Percentiles rank a stretch among this genome's conserved stretches.
phyloP scores from a whole-genome alignment of 2,329 filamentous ascomycete genomes.

The Trichoderma oligosporum region DNA sequence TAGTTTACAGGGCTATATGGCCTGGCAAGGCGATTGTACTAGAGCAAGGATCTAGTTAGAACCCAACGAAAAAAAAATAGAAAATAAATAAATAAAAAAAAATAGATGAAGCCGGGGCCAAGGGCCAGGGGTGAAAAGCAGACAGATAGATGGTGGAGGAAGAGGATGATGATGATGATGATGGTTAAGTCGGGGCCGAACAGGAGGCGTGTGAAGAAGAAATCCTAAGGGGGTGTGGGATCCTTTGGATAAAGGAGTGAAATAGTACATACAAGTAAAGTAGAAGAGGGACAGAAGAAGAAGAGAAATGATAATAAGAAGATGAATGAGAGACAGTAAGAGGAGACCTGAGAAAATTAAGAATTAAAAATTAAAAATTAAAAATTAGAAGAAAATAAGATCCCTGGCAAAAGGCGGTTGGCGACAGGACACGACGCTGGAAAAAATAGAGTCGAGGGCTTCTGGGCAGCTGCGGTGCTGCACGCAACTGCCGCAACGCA shows the following conservation, averaged over 20 bases:
- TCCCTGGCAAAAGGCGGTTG: conserved; percentile 2
- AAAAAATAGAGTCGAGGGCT: neutral
- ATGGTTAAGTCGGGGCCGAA: neutral
- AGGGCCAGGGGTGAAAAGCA: neutral
- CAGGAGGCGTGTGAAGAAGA: neutral
- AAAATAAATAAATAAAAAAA: no score
- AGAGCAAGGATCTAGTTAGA: conserved; percentile 8
- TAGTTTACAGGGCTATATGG: conserved; percentile 8
- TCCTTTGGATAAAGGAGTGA: neutral
- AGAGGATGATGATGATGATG: neutral
- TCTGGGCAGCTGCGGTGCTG: neutral
- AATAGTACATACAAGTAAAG: neutral
- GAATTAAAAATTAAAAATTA: no score
- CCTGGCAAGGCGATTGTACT: neutral
- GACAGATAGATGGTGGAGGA: no score
- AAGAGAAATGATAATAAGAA: neutral
- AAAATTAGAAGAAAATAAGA: neutral
- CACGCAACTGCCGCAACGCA: conserved; percentile 1
- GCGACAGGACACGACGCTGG: neutral
- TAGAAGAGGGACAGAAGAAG: neutral
- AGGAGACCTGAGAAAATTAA: no score
- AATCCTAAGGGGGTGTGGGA: neutral
- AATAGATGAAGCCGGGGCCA: neutral
- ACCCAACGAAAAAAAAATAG: conserved; percentile 9
- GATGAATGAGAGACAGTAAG: neutral